Evolutionary conservation across 306 rosid species (phyloP).

Genomic region (Sechiopsis laciniata): DNA sequence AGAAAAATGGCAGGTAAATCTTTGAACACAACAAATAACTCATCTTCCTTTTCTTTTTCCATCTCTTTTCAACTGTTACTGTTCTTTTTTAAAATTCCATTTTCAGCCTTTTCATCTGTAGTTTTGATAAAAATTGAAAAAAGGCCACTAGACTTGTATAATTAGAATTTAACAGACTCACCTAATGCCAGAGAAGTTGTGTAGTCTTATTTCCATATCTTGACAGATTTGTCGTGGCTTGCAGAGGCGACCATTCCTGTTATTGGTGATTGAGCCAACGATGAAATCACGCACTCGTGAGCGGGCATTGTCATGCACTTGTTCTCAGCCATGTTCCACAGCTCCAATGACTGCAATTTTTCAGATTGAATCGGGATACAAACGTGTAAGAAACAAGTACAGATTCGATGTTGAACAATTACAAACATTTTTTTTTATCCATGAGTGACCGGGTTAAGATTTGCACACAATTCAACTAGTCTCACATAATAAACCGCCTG

Average conservation of each 20-base stretch:
- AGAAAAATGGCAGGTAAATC: slow-evolving; percentile 16
- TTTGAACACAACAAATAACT: slow-evolving; percentile 12
- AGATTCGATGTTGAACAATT: neutral
- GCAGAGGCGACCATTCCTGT: slow-evolving; percentile 89
- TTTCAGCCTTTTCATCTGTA: slow-evolving; percentile 23
- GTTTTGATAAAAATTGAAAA: slow-evolving; percentile 13
- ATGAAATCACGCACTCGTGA: slow-evolving; percentile 69
- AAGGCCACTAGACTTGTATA: slow-evolving; percentile 29
- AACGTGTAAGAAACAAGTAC: neutral
- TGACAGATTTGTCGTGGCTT: slow-evolving; percentile 80
- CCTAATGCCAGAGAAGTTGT: slow-evolving; percentile 16
- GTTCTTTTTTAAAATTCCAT: slow-evolving; percentile 22
- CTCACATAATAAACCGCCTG: too few relatives aligned
- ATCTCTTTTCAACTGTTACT: slow-evolving; percentile 10
- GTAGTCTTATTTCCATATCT: slow-evolving; percentile 64
- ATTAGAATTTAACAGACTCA: slow-evolving; percentile 22
- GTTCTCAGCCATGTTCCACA: slow-evolving; percentile 80
- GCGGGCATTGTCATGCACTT: slow-evolving; percentile 68
- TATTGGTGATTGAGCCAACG: slow-evolving; percentile 73
- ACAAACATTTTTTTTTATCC: neutral
- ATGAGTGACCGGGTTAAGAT: too few relatives aligned
- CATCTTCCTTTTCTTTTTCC: slow-evolving; percentile 8
- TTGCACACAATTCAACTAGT: too few relatives aligned
- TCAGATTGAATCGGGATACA: neutral
- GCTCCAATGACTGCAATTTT: slow-evolving; percentile 69